A percentile compares a stretch with the other conserved stretches of the same genome.
Evolutionary conservation across 2,329 filamentous ascomycete species (phyloP).

Genomic region (Knufia petricola): DNA sequence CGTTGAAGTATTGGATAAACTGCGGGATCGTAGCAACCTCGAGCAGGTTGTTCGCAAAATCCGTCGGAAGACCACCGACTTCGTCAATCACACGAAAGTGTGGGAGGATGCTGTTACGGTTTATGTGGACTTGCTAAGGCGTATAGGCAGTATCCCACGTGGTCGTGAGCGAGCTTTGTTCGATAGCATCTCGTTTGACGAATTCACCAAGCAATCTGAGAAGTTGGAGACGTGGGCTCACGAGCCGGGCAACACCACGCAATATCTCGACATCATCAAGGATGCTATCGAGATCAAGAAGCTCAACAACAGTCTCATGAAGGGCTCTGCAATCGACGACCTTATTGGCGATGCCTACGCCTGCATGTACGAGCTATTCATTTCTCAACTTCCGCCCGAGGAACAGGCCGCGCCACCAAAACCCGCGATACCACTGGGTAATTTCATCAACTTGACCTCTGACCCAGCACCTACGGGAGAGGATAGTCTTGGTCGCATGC

Average conservation of each 20-base stretch:
- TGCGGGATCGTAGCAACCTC: conserved; percentile 64
- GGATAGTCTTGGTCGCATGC: conserved; percentile 39
- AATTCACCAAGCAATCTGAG: conserved; percentile 51
- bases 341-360: conserved; percentile 88
- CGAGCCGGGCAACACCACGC: conserved; percentile 36
- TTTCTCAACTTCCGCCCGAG: conserved; percentile 30
- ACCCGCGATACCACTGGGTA: conserved; percentile 16
- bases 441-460: conserved; percentile 27
- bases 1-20: conserved; percentile 60
- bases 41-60: conserved; percentile 71
- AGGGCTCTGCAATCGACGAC: conserved; percentile 76
- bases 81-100: conserved; percentile 52
- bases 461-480: conserved; percentile 32
- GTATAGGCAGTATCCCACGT: conserved; percentile 46
- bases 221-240: conserved; percentile 52
- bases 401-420: conserved; percentile 13
- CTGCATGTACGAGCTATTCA: conserved; percentile 59
- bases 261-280: conserved; percentile 52
- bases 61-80: conserved; percentile 70
- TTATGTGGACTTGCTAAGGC: conserved; percentile 52
- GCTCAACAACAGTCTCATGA: conserved; percentile 81
- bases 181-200: conserved; percentile 53
- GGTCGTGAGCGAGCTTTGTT: conserved; percentile 57
- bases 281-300: conserved; percentile 62
- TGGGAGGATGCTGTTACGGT: conserved; percentile 53